A percentile compares a stretch with the other conserved stretches of the same genome.
phyloP scores from a whole-genome alignment of 202 grass and related monocot species.

The Bolboschoenoplectus hybrid region DNA sequence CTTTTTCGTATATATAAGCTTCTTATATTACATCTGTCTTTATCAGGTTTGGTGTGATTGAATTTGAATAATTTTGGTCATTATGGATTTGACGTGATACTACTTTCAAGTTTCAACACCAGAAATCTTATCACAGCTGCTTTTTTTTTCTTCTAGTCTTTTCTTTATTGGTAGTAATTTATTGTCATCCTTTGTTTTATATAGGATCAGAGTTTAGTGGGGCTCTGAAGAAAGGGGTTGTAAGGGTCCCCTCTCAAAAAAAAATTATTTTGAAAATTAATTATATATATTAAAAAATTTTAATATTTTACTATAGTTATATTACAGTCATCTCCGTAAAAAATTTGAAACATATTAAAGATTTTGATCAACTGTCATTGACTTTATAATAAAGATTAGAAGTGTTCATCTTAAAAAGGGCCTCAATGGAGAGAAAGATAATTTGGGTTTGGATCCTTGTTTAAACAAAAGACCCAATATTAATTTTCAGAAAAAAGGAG shows the following conservation, averaged over 20 bases:
- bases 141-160: background rate
- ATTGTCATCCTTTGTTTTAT: too few relatives aligned
- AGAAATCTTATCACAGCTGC: background rate
- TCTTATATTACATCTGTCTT: background rate
- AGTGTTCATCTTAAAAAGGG: background rate
- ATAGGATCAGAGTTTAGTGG: too few relatives aligned
- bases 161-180: background rate
- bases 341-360: too few relatives aligned
- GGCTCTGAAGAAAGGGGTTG: too few relatives aligned
- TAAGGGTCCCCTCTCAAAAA: too few relatives aligned
- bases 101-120: background rate
- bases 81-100: background rate
- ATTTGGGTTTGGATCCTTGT: background rate
- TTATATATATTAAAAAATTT: too few relatives aligned
- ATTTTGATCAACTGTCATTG: too few relatives aligned
- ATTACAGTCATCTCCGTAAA: too few relatives aligned
- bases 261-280: too few relatives aligned
- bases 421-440: too few relatives aligned
- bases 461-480: background rate
- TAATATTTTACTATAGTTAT: too few relatives aligned
- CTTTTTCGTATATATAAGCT: background rate
- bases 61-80: background rate
- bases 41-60: background rate
- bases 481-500: background rate
- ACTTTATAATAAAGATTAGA: background rate